Base-by-base conservation (phyloP, 352 stramenopile species). In the Phytophthora ohioensis region DNA sequence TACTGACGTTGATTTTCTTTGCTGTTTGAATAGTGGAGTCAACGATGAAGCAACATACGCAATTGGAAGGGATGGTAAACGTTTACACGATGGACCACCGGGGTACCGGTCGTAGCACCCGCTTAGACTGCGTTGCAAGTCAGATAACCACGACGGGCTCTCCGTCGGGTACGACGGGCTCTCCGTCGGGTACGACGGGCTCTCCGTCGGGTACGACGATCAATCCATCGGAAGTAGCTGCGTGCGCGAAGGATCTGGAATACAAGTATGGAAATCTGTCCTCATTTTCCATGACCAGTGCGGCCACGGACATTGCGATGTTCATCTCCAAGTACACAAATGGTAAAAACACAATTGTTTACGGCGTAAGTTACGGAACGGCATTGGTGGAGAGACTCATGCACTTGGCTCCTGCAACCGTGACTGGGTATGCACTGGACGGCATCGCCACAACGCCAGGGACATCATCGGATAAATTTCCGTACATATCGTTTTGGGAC, bases 51-150 rank as follows among this genome's bases (percentile, higher is more conserved):
- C n/a, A 83, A 1, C 57, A 81, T 52, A 15, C 56, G 13, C 51
- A 57, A 45, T 38, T 82, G 2, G 32, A 63, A 38, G 72, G 71
- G 57, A 32, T 57, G 1, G 76, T 83, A 13, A 83, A 87, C 45
- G 69, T 87, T 4, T 87, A 87, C 61, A 87, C 79, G 4, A 84
- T 87, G 67, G 71, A 87, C 47, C 76, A 84, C 27, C 79, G 76
- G 31, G 78, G 78, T 46, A 82, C 75, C 1, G 80, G 80, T 8
- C 75, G 78, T 2, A 84, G 75, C 48, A 78, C 60, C 11, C 27
- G 65, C 11, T 46, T 88, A 5, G 60, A 80, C 34, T 88, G 80
- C 38, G 69, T 80, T 4, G 68, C 76, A 21, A 48, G 70, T 4
- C 80, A 86, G 46, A 60, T 60, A 6, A 73, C 63, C 5, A 84